Base-by-base conservation (phyloP, 2,329 filamentous ascomycete species). In the Didymellaceae sp. region DNA sequence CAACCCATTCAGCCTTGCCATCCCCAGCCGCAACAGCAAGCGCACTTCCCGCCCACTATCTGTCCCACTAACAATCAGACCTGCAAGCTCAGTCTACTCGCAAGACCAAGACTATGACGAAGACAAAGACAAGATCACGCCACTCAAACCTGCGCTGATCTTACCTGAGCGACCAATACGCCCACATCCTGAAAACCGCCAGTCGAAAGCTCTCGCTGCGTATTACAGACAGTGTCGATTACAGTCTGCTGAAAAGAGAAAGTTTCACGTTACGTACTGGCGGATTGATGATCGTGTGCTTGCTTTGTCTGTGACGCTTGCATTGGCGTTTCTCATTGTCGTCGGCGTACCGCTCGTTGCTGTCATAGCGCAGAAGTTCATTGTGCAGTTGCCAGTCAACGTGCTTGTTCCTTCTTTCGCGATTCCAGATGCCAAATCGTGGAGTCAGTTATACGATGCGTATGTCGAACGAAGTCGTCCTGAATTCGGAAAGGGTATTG, bases 391-490 rank as follows among this genome's bases (percentile, higher is more conserved):
- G 7, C 65, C 63, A 5, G 47, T 67, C 30, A 65, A 63, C 41
- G 69, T 80, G 5, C 67, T 81, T 35, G 70, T 80, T 25, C 78
- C 78, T 43, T 74, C 80, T 30, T 80, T 80, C 58, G 65, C 79
- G 20, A 76, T 79, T 63, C 78, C 78, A 39, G 63, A 65, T 25
- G 63, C 68, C 4, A 73, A 70, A 6, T 73, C 76, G 7, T 80
- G 78, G 62, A 50, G 56, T 26, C 21, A 44, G 17, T 24, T 66
- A 26, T 55, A 55, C 8, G 45, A 58, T 22, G 38, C 58, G 61
- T 66, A 52, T 35, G 61, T 60, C 13, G 11, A 14, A 18, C 7
- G 9, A 22, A 9, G 8, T 14, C 10, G 5, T 32, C 10, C 11
- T 11, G 2, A 11, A 2, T 25, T 32, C 46, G 18, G 49, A 17